Percentiles rank a stretch among this genome's conserved stretches.
phyloP scores from a whole-genome alignment of 495 filamentous ascomycete genomes.

The Lentithecium fluviatile region DNA sequence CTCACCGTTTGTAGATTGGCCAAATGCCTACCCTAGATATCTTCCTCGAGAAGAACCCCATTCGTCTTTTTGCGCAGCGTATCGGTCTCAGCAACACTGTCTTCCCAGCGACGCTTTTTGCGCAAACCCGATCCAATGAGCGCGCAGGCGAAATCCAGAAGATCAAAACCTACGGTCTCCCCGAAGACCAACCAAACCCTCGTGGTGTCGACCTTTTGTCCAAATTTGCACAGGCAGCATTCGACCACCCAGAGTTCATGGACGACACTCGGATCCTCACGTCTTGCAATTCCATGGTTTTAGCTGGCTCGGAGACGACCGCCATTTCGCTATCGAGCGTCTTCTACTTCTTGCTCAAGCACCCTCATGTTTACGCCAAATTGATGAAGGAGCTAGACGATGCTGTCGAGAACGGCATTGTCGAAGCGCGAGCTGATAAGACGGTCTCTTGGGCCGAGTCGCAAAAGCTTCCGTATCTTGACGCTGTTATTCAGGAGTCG shows the following conservation, averaged over 20 bases:
- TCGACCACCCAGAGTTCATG: slow-evolving; percentile 62
- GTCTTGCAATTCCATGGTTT: slow-evolving; percentile 62
- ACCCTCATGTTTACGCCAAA: slow-evolving; percentile 42
- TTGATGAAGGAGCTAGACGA: slow-evolving; percentile 46
- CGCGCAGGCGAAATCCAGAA: slow-evolving; percentile 49
- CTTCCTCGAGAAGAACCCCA: slow-evolving; percentile 53
- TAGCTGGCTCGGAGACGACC: slow-evolving; percentile 50
- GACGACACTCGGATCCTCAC: slow-evolving; percentile 61
- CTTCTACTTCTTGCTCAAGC: slow-evolving; percentile 45
- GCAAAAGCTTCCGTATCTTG: slow-evolving; percentile 58
- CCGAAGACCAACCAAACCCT: slow-evolving; percentile 36
- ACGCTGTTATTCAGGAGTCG: slow-evolving; percentile 67
- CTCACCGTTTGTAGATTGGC: slow-evolving; percentile 38
- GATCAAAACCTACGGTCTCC: slow-evolving; percentile 39
- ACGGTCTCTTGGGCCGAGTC: slow-evolving; percentile 48
- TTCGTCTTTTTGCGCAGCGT: slow-evolving; percentile 42
- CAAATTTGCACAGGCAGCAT: slow-evolving; percentile 49
- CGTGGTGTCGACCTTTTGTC: slow-evolving; percentile 49
- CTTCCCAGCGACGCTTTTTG: slow-evolving; percentile 63
- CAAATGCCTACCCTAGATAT: slow-evolving; percentile 55
- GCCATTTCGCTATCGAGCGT: slow-evolving; percentile 45
- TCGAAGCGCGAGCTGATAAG: slow-evolving; percentile 35
- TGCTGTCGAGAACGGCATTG: slow-evolving; percentile 39
- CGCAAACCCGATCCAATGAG: slow-evolving; percentile 55
- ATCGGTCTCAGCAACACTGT: slow-evolving; percentile 53